Evolutionary conservation across 176 grass and related monocot genomes (phyloP).

Genomic region (Avena atlantica): DNA sequence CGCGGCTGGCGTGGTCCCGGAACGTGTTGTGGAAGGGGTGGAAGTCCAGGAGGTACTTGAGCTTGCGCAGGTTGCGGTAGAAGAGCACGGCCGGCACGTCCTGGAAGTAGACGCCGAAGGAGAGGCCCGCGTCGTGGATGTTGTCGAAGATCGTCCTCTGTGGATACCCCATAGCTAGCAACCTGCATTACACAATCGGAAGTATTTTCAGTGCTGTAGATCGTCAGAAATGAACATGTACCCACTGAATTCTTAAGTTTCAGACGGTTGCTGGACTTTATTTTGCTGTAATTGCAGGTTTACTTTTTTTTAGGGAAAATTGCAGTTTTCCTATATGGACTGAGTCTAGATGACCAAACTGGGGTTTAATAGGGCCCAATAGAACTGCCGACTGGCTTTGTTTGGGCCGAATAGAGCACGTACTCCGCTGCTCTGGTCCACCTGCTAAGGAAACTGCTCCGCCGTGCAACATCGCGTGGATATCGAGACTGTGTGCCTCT

Average conservation of each 20-base stretch:
- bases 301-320: too few relatives aligned
- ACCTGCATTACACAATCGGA: constrained; percentile 6
- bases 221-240: background rate
- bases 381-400: too few relatives aligned
- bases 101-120: constrained; percentile 94
- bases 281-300: too few relatives aligned
- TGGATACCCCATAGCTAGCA: constrained; percentile 65
- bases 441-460: too few relatives aligned
- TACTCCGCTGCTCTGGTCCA: too few relatives aligned
- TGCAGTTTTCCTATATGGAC: too few relatives aligned
- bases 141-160: constrained; percentile 94
- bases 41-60: constrained; percentile 89
- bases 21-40: constrained; percentile 58
- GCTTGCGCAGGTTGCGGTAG: constrained; percentile 91
- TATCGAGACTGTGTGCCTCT: too few relatives aligned
- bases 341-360: too few relatives aligned
- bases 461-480: too few relatives aligned
- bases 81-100: constrained; percentile 75
- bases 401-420: too few relatives aligned
- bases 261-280: background rate
- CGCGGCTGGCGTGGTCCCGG: constrained; percentile 52
- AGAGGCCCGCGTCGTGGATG: constrained; percentile 66
- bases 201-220: background rate
- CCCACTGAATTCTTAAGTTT: background rate
- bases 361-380: too few relatives aligned